Evolutionary conservation across 208 protist genomes (phyloP), one percentile per base, ranked within the genome.

Genomic region (Leishmania tarentolae): DNA sequence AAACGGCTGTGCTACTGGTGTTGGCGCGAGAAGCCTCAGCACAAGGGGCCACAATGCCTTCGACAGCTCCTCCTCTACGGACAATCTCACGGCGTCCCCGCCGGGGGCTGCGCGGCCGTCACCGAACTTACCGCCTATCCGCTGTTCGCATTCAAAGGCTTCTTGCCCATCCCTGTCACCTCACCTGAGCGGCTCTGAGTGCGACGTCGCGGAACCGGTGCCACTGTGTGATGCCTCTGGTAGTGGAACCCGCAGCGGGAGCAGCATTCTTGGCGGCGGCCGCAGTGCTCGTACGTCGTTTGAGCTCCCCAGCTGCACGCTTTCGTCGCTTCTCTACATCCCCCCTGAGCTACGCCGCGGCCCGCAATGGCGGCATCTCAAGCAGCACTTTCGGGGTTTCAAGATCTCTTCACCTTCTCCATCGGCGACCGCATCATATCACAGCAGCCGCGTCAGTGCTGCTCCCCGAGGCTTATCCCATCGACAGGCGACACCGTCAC

Each of bases 241-340:
- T 21, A 69, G 44, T 63, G 44, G 59, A 57, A 57, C n/a, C 17
- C 6, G 75, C 53, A 44, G 76, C 66, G 59, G 9, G n/a, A 31
- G 59, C 35, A 21, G 76, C n/a, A 42, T 21, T 44, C 15, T 28
- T 44, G 42, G n/a, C 13, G 59, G 76, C 63, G 44, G 59, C 2
- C 59, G 13, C 44, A 69, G 76, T 35, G 44, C n/a, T 13, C 44
- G 63, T 37, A 56, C 4, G 40, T 79, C 76, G 40, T 72, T 46
- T 35, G 76, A 79, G 37, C 8, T 79, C 31, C 44, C 76, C 21
- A 79, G 61, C n/a, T 21, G 61, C 63, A 79, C 76, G 0, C 78
- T 86, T 35, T 78, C 72, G 28, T 86, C 82, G 2, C 52, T 86
- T n/a, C 74, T 86, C 50, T 86, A 86, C 74, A 72, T 86, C 4